Conservation (phyloP, 2,329 filamentous ascomycete genomes). For the Phaeosphaeriaceae sp. region DNA sequence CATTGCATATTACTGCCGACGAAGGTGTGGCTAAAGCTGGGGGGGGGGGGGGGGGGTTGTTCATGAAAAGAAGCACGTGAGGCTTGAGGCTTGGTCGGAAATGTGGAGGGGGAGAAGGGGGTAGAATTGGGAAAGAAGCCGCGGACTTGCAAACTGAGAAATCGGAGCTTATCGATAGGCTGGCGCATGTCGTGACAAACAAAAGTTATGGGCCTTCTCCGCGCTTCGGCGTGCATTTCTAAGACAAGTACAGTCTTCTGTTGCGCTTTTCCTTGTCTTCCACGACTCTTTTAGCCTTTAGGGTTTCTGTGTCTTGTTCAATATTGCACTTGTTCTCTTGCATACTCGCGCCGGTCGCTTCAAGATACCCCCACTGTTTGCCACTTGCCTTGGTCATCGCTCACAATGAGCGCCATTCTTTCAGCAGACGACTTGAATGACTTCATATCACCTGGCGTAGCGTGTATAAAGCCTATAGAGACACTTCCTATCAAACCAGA, state of each 20-base stretch:
- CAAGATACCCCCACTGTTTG: constrained; percentile 7
- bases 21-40: neutral
- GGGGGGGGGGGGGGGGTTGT: too few relatives aligned
- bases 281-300: neutral
- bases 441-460: constrained; percentile 96
- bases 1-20: neutral
- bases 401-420: constrained; percentile 90
- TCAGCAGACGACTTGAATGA: constrained; percentile 97
- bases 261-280: constrained; percentile 2
- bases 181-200: constrained; percentile 21
- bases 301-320: constrained; percentile 1
- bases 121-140: constrained; percentile 26
- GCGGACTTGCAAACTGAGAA: constrained; percentile 28
- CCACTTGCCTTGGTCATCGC: constrained; percentile 22
- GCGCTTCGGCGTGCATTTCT: constrained; percentile 24
- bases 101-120: constrained; percentile 14
- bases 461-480: constrained; percentile 97
- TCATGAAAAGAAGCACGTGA: neutral
- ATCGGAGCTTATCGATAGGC: constrained; percentile 42
- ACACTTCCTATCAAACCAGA: constrained; percentile 71
- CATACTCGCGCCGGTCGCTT: constrained; percentile 15
- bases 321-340: neutral
- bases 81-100: neutral
- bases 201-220: constrained; percentile 29
- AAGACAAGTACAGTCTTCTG: constrained; percentile 10